phyloP scores from a whole-genome alignment of 2,329 filamentous ascomycete species.

The Cytospora schulzeri region DNA sequence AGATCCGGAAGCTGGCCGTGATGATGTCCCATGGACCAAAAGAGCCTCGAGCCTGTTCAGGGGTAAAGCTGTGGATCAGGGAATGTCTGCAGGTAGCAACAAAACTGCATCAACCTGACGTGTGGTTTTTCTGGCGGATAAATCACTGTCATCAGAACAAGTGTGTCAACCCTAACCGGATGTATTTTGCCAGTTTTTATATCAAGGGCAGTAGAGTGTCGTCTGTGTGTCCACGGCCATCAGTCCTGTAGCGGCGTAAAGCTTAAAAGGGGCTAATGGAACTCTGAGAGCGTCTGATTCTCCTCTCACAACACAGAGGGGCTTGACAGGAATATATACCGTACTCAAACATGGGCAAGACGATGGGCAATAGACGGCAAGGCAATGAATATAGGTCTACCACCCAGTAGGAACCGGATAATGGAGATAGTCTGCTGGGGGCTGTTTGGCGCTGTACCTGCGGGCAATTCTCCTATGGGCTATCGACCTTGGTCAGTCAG shows the following conservation, averaged over 20 bases:
- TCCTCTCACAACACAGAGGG: constrained; percentile 1
- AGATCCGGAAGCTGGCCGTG: neutral
- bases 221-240: neutral
- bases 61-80: neutral
- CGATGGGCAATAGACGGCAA: neutral
- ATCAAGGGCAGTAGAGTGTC: neutral
- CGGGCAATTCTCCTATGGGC: neutral
- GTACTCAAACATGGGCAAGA: neutral
- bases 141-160: neutral
- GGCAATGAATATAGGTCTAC: neutral
- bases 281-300: neutral
- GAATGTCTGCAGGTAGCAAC: neutral
- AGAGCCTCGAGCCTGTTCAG: neutral
- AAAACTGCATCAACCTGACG: neutral
- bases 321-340: neutral
- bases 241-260: neutral
- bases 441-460: neutral
- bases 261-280: neutral
- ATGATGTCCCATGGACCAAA: neutral
- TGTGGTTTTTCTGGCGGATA: neutral
- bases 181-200: neutral
- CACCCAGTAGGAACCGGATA: neutral
- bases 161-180: neutral
- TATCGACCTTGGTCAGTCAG: neutral
- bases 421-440: neutral